phyloP scores from a whole-genome alignment of 352 stramenopile genomes.

The Pythium guiyangense region DNA sequence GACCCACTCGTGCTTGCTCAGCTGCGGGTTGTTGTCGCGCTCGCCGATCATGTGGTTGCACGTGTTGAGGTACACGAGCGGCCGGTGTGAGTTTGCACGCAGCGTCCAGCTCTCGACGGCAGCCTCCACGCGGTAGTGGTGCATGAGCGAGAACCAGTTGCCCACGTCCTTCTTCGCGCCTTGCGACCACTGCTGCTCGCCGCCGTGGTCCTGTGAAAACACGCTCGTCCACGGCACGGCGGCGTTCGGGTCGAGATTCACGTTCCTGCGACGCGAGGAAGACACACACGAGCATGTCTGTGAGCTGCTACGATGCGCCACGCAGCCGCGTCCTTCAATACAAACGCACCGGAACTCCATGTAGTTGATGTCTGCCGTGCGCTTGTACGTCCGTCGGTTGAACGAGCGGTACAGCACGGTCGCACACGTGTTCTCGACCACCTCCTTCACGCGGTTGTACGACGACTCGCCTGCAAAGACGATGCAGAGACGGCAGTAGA shows the following conservation, averaged over 20 bases:
- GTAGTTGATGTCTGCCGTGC: conserved; percentile 88
- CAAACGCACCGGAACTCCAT: conserved; percentile 68
- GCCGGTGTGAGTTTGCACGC: conserved; percentile 37
- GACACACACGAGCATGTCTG: not conserved
- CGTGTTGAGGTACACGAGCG: conserved; percentile 83
- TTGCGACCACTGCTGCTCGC: conserved; percentile 78
- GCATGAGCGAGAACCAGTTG: conserved; percentile 88
- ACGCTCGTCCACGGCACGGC: conserved; percentile 52
- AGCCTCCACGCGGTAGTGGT: conserved; percentile 75
- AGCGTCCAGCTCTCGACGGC: conserved; percentile 40
- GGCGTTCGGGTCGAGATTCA: conserved; percentile 48
- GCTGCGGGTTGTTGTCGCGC: conserved; percentile 69
- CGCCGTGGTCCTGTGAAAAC: conserved; percentile 70
- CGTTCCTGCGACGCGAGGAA: conserved; percentile 26
- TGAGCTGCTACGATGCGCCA: not conserved
- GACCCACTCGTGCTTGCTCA: conserved; percentile 78
- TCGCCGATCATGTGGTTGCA: conserved; percentile 90
- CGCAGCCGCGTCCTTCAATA: conserved; percentile 1
- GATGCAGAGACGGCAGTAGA: conserved; percentile 79
- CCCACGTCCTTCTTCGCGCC: conserved; percentile 77
- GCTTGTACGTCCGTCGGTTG: conserved; percentile 83
- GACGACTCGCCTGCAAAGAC: conserved; percentile 80
- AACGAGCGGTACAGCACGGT: conserved; percentile 83
- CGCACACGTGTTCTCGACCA: conserved; percentile 70
- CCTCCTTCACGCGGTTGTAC: conserved; percentile 73